These are phyloP conservation scores for Alternaria sp. DNA, from an alignment of 2,329 filamentous ascomycete species.

Conservation along the genomic window DNA sequence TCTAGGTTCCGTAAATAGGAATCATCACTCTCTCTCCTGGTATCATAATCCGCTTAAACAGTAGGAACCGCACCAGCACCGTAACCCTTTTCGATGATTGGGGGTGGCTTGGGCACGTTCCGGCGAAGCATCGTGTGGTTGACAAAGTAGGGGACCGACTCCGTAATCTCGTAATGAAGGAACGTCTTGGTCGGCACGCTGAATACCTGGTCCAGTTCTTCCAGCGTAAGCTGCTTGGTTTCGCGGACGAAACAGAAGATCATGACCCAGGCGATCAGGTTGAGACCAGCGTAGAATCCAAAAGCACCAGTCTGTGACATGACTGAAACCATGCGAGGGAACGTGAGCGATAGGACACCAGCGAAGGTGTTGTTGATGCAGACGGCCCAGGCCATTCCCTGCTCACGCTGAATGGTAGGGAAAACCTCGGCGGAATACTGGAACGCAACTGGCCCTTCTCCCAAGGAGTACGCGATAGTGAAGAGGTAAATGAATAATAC, in stretches of 20 bases:
- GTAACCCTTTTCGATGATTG: conserved; percentile 47
- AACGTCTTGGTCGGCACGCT: conserved; percentile 47
- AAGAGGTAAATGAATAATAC: conserved; percentile 36
- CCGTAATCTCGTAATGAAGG: conserved; percentile 50
- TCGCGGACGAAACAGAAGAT: conserved; percentile 52
- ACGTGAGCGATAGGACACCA: conserved; percentile 49
- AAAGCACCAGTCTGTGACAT: conserved; percentile 52
- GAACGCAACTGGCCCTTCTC: conserved; percentile 61
- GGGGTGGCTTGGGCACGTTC: conserved; percentile 50
- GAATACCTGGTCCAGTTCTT: conserved; percentile 50
- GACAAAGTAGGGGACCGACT: conserved; percentile 55
- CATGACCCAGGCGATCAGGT: conserved; percentile 51
- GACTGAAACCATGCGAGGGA: conserved; percentile 50
- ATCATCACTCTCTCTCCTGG: not conserved
- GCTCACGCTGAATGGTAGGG: conserved; percentile 51
- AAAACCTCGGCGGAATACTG: conserved; percentile 51
- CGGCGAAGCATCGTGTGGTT: conserved; percentile 51
- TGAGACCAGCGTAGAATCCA: conserved; percentile 54
- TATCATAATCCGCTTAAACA: not conserved
- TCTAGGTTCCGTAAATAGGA: too few species aligned
- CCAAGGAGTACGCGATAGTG: conserved; percentile 46
- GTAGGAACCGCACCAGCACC: conserved; percentile 3
- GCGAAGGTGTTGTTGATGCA: conserved; percentile 56
- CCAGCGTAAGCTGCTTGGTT: conserved; percentile 51
- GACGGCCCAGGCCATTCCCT: conserved; percentile 53